Percentiles rank a stretch among this genome's conserved stretches.
Evolutionary conservation across 768 basidiomycete genomes (phyloP).

Genomic region (Russula brevipes): DNA sequence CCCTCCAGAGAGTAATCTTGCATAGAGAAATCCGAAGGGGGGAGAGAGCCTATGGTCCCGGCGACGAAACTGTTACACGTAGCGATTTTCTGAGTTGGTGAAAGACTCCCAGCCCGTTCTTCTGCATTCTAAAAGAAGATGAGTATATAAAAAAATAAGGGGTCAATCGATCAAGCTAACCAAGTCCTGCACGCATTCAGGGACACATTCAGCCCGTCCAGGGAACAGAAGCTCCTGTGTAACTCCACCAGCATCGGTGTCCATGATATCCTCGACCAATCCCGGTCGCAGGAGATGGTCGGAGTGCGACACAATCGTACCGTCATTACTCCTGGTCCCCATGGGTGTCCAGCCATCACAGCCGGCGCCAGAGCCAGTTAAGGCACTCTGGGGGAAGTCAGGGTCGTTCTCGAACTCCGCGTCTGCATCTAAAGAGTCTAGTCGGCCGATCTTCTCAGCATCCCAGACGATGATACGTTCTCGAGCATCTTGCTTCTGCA

Average conservation of each 20-base stretch:
- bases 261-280: slow-evolving; percentile 34
- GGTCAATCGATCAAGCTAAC: background rate
- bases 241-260: slow-evolving; percentile 47
- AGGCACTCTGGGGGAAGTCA: slow-evolving; percentile 34
- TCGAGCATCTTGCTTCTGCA: slow-evolving; percentile 58
- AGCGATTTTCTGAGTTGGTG: slow-evolving; percentile 24
- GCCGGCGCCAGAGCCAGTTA: slow-evolving; percentile 8
- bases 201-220: slow-evolving; percentile 18
- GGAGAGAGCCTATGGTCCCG: slow-evolving; percentile 14
- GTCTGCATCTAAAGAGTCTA: slow-evolving; percentile 42
- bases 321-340: slow-evolving; percentile 54
- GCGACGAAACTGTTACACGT: background rate
- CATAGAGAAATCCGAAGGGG: slow-evolving; percentile 23
- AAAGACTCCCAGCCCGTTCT: slow-evolving; percentile 21
- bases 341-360: slow-evolving; percentile 39
- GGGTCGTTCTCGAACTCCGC: slow-evolving; percentile 58
- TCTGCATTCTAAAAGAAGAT: slow-evolving; percentile 3
- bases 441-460: slow-evolving; percentile 37
- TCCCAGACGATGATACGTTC: slow-evolving; percentile 64
- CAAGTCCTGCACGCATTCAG: slow-evolving; percentile 18
- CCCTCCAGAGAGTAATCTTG: slow-evolving; percentile 6
- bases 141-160: background rate
- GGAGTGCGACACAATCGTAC: slow-evolving; percentile 44
- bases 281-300: slow-evolving; percentile 29
- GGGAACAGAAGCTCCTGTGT: slow-evolving; percentile 25